Percentiles rank a stretch among this genome's conserved stretches.
Evolutionary conservation across 2,329 filamentous ascomycete genomes (phyloP).

Genomic region (Rutstroemia sp.): DNA sequence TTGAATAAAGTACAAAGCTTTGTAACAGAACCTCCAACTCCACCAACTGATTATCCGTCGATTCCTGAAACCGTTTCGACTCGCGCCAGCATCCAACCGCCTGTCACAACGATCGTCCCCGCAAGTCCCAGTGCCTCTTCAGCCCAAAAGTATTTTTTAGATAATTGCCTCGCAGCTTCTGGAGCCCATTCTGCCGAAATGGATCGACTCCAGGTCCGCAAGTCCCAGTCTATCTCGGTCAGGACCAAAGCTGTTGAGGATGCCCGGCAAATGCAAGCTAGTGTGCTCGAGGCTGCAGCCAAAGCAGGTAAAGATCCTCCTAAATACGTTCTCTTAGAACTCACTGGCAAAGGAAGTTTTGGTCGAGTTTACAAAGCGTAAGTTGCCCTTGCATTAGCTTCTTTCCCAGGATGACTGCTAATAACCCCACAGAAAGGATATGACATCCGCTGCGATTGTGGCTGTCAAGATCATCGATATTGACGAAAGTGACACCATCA

Average conservation of each 20-base stretch:
- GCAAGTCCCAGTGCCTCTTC: not conserved
- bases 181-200: conserved; percentile 7
- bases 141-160: not conserved
- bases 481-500: conserved; percentile 63
- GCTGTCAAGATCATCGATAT: conserved; percentile 81
- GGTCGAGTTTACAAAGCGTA: conserved; percentile 64
- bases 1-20: no score
- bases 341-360: conserved; percentile 70
- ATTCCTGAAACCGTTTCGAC: no score
- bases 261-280: conserved; percentile 61
- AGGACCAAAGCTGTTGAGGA: conserved; percentile 45
- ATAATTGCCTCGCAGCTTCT: conserved; percentile 6
- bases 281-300: conserved; percentile 54
- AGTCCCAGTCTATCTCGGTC: conserved; percentile 12
- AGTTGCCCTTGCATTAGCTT: conserved; percentile 1
- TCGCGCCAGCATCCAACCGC: no score
- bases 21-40: no score
- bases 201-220: conserved; percentile 13
- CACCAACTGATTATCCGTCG: no score
- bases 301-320: conserved; percentile 54
- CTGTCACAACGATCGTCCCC: no score
- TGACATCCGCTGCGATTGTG: conserved; percentile 43
- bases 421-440: conserved; percentile 23
- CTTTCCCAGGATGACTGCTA: not conserved
- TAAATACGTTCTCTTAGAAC: conserved; percentile 59